Percentiles rank a stretch among this genome's conserved stretches.
Evolutionary conservation across 148 eudicot genomes (phyloP).

Genomic region (Gaultheria prostrata): DNA sequence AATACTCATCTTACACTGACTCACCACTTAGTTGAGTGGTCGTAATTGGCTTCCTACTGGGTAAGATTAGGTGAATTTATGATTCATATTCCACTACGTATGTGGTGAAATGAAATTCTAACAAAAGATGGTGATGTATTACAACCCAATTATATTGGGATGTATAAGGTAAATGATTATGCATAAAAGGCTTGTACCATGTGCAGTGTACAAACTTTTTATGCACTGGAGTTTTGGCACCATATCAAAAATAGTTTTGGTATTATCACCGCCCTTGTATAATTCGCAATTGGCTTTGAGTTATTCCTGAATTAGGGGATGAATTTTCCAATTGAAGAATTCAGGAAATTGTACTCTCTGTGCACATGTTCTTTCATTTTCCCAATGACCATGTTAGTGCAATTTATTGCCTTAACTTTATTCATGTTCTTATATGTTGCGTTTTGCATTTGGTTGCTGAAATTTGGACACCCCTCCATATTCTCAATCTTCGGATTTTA

Average conservation of each 20-base stretch:
- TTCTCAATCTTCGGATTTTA: background rate
- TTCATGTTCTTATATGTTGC: background rate
- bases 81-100: background rate
- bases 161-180: too few species aligned
- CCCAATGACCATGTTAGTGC: background rate
- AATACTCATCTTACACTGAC: too few species aligned
- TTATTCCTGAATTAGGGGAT: background rate
- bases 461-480: background rate
- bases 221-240: too few species aligned
- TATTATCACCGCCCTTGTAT: too few species aligned
- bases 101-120: background rate
- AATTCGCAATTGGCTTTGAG: background rate
- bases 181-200: too few species aligned
- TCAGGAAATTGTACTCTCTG: background rate
- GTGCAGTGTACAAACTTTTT: too few species aligned
- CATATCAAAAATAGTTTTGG: too few species aligned
- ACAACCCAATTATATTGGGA: background rate
- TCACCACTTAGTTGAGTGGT: background rate
- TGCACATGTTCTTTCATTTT: background rate
- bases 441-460: constrained; percentile 1
- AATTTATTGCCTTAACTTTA: background rate
- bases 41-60: background rate
- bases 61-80: background rate
- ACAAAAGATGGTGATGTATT: background rate
- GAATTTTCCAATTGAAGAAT: constrained; percentile 7